Evolutionary conservation across 2,329 filamentous ascomycete species (phyloP), one percentile per base, ranked within the genome.

Genomic region (Trichophyton simii): DNA sequence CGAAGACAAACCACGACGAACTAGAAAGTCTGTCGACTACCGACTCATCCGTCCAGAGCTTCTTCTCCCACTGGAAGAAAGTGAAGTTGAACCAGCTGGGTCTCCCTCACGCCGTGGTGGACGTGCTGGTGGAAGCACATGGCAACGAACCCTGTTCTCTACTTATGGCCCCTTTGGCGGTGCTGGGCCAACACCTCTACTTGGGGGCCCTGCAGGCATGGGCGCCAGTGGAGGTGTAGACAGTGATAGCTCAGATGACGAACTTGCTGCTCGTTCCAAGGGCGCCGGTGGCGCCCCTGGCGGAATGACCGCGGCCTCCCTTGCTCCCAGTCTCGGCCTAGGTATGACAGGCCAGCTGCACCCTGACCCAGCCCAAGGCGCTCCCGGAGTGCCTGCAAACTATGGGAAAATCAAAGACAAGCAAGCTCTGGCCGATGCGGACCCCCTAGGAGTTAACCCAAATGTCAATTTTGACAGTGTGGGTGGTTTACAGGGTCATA

Each of bases 161-260:
- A 95, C 91, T 0, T 89, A 87, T 70, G 94, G 94, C 7, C 94
- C 94, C 1, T 97, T 99, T 73, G 94, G 91, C 62, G 91, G 94
- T 48, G 88, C 88, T 54, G 85, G 86, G 50, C 82, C 81, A 48
- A 82, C 85, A 36, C 83, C 89, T 15, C 79, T 94, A 11, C 82
- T 92, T 61, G 85, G 80, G 63, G 89, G 89, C 0, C 86, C 88
- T 3, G 88, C 86, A n/a, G 71, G 71, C 18, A 70, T 70, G 78
- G 87, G 86, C 61, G 88, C 88, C 22, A 83, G 84, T 63, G 91
- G 87, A 31, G 89, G 87, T 60, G 88, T 86, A 7, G 94, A 97
- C 68, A 96, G 92, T 4, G 94, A 99, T 71, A 96, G 91, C 73
- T 99, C 94, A 72, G 94, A 99, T 68, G 94, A 99, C 67, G 94